Evolutionary conservation across 2,329 filamentous ascomycete genomes (phyloP), one percentile per base, ranked within the genome.

Genomic region (Aspergillus aculeatus): DNA sequence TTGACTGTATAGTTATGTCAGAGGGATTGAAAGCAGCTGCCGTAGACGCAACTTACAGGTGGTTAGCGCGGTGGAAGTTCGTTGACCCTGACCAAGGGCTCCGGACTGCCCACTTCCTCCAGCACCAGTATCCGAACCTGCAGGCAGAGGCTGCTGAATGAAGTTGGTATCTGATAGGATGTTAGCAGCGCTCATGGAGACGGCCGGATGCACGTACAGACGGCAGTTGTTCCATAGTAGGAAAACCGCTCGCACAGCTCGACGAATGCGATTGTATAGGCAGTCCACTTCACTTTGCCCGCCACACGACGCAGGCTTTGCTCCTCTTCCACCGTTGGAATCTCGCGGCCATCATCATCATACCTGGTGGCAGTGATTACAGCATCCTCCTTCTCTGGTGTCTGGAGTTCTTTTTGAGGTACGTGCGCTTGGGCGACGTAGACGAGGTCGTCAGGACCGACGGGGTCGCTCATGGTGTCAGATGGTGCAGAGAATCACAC

Each of bases 171-270:
- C 80, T 82, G 55, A 21, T 10, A 23, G 4, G 1, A n/a, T 29
- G 53, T 71, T 32, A 71, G 57, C 38, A 41, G 14, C 3, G 16
- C 12, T 54, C 6, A 9, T 5, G 51, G 21, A n/a, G 35, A 35
- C 41, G 16, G 12, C 60, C 48, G 21, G 26, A 7, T 23, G 9
- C 0, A 79, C 80, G 64, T 80, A 84, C 88, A 90, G 31, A 90
- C 80, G 32, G 87, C 82, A 52, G 85, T 83, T 5, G 86, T 88
- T 58, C 89, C 89, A 71, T 91, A 91, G 82, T 90, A 92, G 12
- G 87, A 89, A 76, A 90, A 91, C 49, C 89, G 86, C 78, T 92
- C 89, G 76, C 87, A 90, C 57, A 91, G 78, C 75, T 92, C 89
- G 59, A 89, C 85, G 62, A 91, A 86, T 53, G 87, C 89, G 62